Base-by-base conservation (phyloP, 345 rosid genomes). In the Eucalyptus regnans region DNA sequence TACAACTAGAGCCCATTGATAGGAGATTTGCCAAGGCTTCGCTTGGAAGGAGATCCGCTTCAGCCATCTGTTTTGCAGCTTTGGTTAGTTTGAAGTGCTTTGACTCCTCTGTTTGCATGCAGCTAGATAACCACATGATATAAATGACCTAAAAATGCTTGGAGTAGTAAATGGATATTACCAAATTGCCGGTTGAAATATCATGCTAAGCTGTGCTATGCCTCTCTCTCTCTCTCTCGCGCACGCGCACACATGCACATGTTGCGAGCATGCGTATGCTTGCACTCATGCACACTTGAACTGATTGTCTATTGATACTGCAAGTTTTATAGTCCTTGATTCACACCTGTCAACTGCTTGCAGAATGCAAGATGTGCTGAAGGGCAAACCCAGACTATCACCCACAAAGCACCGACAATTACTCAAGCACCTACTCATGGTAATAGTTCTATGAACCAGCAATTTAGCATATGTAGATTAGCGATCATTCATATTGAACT, bases 401-500 rank as follows among this genome's bases (percentile, higher is more conserved):
- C 95, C 11, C 94, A 93, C 10, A 94, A 97, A 90, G 94, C 98
- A 33, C 98, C 97, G 54, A 96, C 98, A 43, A 95, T 96, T 80
- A 97, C 99, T 49, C 95, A 94, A 92, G 98, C 99, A 90, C 99
- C 98, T 87, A 93, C 90, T 18, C 96, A 94, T 90, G 93, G 99
- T 96, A 96, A 95, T 27, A 37, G 31, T 41, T 54, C 51, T 44
- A 31, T 41, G 37, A 81, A 41, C 3, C 3, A 50, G 87, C 60
- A 23, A 50, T 50, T n/a, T 33, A 51, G 25, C 56, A 50, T 51
- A 31, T 66, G 27, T 64, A 12, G 43, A 29, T 86, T 12, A 23
- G 41, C 25, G 37, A 31, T 17, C 43, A 12, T 33, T 46, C 44
- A 5, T 17, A 14, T n/a, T n/a, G 43, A 43, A 60, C 76, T 44